These are phyloP conservation scores for Scedosporium apiospermum DNA, from an alignment of 2,329 filamentous ascomycete genomes.

Conservation along the genomic window DNA sequence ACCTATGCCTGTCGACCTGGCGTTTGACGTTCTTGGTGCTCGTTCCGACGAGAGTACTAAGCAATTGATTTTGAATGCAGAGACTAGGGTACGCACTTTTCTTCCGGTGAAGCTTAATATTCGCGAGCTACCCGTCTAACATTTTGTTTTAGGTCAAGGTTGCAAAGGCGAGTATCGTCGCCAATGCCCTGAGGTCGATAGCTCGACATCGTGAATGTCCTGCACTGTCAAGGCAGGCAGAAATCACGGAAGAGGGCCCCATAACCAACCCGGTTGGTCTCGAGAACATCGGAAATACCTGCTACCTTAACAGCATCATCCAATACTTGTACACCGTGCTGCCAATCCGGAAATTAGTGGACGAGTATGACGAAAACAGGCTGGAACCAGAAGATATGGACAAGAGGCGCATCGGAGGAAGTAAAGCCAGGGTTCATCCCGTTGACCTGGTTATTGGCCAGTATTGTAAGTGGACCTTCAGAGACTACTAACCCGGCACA, in stretches of 20 bases:
- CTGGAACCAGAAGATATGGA: constrained; percentile 57
- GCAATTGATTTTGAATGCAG: constrained; percentile 7
- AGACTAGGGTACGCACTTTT: not conserved
- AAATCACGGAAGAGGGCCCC: constrained; percentile 9
- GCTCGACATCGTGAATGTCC: constrained; percentile 16
- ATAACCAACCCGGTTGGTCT: constrained; percentile 62
- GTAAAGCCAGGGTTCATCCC: constrained; percentile 37
- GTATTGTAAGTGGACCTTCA: constrained; percentile 51
- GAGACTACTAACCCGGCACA: constrained; percentile 14
- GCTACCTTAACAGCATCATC: constrained; percentile 91
- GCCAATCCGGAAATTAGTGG: constrained; percentile 69
- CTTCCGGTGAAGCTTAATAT: not conserved
- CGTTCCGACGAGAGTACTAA: constrained; percentile 4
- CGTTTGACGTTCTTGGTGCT: constrained; percentile 8
- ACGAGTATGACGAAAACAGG: constrained; percentile 63
- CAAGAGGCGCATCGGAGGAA: constrained; percentile 65
- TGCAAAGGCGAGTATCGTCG: constrained; percentile 10
- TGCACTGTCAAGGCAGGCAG: constrained; percentile 9
- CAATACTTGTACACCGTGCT: constrained; percentile 91
- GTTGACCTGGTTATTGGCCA: constrained; percentile 57
- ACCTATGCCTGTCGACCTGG: constrained; percentile 10
- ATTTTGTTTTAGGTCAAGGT: not conserved
- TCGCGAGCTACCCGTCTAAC: not conserved
- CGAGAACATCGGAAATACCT: constrained; percentile 93
- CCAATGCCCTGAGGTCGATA: constrained; percentile 17